Base-by-base conservation (phyloP, 2,329 filamentous ascomycete genomes). In the Claviceps sp. region DNA sequence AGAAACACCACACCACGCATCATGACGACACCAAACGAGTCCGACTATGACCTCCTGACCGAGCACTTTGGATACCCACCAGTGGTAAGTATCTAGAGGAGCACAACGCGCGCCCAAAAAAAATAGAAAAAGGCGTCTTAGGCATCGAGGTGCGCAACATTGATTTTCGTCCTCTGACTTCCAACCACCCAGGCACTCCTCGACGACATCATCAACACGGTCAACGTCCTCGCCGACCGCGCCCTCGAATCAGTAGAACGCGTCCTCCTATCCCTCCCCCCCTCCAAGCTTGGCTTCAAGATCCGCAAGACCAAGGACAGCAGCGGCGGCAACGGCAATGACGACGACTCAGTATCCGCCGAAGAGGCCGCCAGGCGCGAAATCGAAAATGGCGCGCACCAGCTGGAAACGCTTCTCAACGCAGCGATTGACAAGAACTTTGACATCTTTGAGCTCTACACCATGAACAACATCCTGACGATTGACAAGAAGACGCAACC, bases 11-110 rank as follows among this genome's bases (percentile, higher is more conserved):
- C 30, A 34, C 30, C 30, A 38, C 42, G 20, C 56, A 59, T 52
- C 52, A 69, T 68, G 65, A 56, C 62, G 34, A 54, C 61, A 5
- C 57, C 66, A 58, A 67, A 65, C 54, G 63, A 61, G 57, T 70
- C 76, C 48, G 77, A 81, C 58, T 79, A 76, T 37, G 78, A 81
- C 64, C 79, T 97, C 60, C 77, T 97, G 55, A 96, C 93, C 2
- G 93, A 97, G 75, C 93, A 98, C 65, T 87, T 98, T 62, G 87
- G 88, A 58, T 96, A 95, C 62, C 91, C 93, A 1, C 93, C 91
- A 30, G 81, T 95, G 58, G 90, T 95, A 70, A 63, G 85, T 73
- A 26, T 24, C 13, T 3, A 18, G 2, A 30, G 36, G 16, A 36
- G 26, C 47, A 49, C 50, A 53, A 16, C 9, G 9, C 30, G 9